phyloP scores from a whole-genome alignment of 2,329 filamentous ascomycete species.

The Diaporthe citri region DNA sequence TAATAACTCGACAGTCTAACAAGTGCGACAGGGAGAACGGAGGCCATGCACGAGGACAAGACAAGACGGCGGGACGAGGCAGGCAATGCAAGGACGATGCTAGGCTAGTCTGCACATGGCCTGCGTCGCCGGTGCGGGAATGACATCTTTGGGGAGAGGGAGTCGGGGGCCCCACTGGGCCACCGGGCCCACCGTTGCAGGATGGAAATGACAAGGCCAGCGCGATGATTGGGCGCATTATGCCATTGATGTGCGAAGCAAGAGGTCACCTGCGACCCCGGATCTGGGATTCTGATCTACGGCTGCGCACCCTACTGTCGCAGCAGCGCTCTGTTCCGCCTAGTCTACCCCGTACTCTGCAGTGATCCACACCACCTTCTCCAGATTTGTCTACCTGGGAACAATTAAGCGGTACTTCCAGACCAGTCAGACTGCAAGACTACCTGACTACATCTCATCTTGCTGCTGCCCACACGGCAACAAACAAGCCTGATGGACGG shows the following conservation, averaged over 20 bases:
- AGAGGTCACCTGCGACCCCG: constrained; percentile 22
- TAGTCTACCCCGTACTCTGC: constrained; percentile 26
- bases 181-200: constrained; percentile 22
- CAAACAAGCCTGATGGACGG: constrained; percentile 7
- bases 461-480: neutral
- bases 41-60: constrained; percentile 14
- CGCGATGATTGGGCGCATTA: constrained; percentile 19
- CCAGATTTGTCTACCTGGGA: constrained; percentile 18
- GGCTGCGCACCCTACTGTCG: neutral
- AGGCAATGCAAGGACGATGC: constrained; percentile 10
- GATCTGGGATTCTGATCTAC: constrained; percentile 26
- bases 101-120: constrained; percentile 20
- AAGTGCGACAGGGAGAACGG: neutral
- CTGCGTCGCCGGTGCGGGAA: neutral
- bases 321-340: neutral
- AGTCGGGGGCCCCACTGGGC: neutral
- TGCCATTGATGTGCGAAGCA: constrained; percentile 13
- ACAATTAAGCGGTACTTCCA: neutral
- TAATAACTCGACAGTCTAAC: neutral
- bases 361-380: constrained; percentile 32
- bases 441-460: neutral
- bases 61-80: constrained; percentile 9
- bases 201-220: constrained; percentile 15
- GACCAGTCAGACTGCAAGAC: neutral
- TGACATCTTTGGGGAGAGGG: constrained; percentile 9